Percentiles rank a stretch among this genome's conserved stretches.
Conservation (phyloP, 225 moss, liverwort and hornwort species). For the Pleurozium schreberi region DNA sequence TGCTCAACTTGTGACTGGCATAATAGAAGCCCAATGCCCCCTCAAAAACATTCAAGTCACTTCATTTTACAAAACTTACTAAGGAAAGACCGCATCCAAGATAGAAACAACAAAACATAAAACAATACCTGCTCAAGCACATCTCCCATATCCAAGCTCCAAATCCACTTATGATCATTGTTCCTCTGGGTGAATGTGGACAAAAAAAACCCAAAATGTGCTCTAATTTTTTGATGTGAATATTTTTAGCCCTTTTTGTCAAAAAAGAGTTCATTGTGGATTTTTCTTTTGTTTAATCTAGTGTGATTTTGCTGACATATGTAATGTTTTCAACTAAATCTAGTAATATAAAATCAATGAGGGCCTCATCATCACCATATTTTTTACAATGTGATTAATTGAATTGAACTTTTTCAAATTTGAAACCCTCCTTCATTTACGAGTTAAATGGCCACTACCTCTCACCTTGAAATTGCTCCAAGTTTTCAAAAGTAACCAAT, state of each 20-base stretch:
- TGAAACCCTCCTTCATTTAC: not conserved
- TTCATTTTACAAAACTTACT: not conserved
- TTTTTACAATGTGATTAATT: not conserved
- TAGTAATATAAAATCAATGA: not conserved
- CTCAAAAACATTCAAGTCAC: not conserved
- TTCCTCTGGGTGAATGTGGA: too few relatives aligned
- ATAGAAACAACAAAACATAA: not conserved
- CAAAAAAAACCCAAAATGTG: too few relatives aligned
- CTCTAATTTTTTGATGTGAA: not conserved
- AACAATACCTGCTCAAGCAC: not conserved
- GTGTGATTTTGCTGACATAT: not conserved
- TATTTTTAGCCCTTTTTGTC: too few relatives aligned
- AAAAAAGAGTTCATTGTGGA: too few relatives aligned
- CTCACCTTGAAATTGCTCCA: accelerated
- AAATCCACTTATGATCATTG: too few relatives aligned
- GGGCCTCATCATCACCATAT: not conserved
- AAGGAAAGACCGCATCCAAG: too few relatives aligned
- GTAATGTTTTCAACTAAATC: not conserved
- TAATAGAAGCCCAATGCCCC: not conserved
- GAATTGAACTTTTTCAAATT: not conserved
- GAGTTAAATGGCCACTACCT: not conserved
- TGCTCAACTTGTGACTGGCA: too few relatives aligned
- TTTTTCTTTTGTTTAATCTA: not conserved
- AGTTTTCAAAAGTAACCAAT: not conserved
- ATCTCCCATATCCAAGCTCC: not conserved